Base-by-base conservation (phyloP, 169 alveolate genomes). In the Cystoisospora suis region DNA sequence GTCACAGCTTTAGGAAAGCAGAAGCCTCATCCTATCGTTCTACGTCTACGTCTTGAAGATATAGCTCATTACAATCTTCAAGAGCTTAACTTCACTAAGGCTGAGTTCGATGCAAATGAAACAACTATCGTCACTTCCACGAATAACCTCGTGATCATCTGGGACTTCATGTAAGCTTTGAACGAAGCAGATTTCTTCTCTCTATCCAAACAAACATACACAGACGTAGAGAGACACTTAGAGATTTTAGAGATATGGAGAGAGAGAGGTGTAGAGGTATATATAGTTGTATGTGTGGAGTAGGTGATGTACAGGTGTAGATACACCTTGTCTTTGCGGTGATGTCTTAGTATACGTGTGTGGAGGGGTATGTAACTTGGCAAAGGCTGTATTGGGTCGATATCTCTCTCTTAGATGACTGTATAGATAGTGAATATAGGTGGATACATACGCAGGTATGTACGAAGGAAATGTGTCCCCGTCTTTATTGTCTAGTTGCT, bases 21-120 rank as follows among this genome's bases (percentile, higher is more conserved):
- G 86, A 95, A 96, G 92, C 97, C 96, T 20, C 87, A 81, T 46
- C 96, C 97, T 46, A 77, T 92, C 20, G 92, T 93, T 17, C 92
- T 96, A 46, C 90, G 92, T 69, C 87, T 96, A 49, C 89, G 89
- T 44, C 91, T 94, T 32, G 90, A 89, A 34, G 98, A 96, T 87
- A 32, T 95, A 40, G 91, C 83, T 45, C 86, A 87, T 80, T 95
- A 93, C 91, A 90, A 92, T 42, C 86, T 96, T 42, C 80, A 91
- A 38, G 93, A 87, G 47, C 87, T 93, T 38, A 56, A 58, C 72
- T 96, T 95, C 88, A 94, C 97, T 7, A 95, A 95, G 40, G 98
- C 98, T 6, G 94, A 91, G 40, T 96, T 96, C 81, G 96, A 96
- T 83, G 86, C n/a, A 12, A 59, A 53, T 20, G 93, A 80, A 42